A percentile compares a stretch with the other conserved stretches of the same genome.
Conservation (phyloP, 2,329 filamentous ascomycete species). For the Cryphonectria parasitica region DNA sequence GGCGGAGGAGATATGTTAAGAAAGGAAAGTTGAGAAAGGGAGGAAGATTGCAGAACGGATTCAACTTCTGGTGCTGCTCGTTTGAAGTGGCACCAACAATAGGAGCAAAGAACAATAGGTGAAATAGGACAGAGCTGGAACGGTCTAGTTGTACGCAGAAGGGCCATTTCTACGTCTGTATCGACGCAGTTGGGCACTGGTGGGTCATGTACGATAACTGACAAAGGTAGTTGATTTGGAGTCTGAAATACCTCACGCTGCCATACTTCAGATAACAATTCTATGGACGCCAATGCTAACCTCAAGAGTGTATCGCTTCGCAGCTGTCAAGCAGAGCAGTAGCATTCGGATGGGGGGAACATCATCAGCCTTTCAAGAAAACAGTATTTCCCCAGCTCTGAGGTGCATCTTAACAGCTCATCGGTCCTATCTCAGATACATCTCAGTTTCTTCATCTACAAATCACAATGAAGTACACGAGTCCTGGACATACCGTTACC, state of each 20-base stretch:
- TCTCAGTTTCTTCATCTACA: not conserved
- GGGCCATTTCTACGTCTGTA: too few relatives aligned
- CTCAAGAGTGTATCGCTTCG: not conserved
- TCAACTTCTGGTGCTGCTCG: not conserved
- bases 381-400: not conserved
- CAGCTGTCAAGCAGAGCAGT: not conserved
- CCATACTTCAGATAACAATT: not conserved
- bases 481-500: not conserved
- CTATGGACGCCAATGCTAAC: not conserved
- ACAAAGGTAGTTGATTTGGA: too few relatives aligned
- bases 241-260: not conserved
- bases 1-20: not conserved
- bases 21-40: not conserved
- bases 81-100: not conserved
- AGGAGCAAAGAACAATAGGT: not conserved
- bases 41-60: not conserved
- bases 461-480: not conserved
- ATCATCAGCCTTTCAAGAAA: not conserved
- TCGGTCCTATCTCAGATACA: not conserved
- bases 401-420: not conserved
- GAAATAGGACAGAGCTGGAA: not conserved
- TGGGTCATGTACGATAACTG: too few relatives aligned
- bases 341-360: not conserved
- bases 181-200: too few relatives aligned
- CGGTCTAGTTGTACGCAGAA: too few relatives aligned